Conservation (phyloP, 495 filamentous ascomycete genomes). For the Gamarada debralockiae region DNA sequence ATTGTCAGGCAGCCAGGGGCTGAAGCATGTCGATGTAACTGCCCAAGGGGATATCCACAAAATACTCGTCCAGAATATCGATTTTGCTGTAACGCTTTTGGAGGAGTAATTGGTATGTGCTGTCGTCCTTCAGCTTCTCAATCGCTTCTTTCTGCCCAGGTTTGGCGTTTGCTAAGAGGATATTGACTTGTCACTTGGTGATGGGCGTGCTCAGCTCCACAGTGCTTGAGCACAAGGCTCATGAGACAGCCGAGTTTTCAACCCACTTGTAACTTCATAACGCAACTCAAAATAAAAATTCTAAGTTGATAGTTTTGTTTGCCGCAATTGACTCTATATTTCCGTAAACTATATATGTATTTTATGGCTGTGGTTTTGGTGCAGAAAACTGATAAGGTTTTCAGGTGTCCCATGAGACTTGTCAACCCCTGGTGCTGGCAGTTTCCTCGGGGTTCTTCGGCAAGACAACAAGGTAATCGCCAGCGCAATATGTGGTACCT, state of each 20-base stretch:
- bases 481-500: neutral
- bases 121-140: neutral
- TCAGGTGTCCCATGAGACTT: constrained; percentile 56
- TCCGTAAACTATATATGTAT: too few species aligned
- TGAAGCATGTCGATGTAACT: neutral
- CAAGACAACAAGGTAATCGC: neutral
- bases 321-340: too few species aligned
- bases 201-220: neutral
- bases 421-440: constrained; percentile 48
- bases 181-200: neutral
- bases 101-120: neutral
- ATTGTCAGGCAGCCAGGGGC: neutral
- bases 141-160: neutral
- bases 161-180: neutral
- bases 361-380: constrained; percentile 43
- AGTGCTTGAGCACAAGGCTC: constrained; percentile 38
- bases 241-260: too few species aligned
- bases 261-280: too few species aligned
- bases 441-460: constrained; percentile 38
- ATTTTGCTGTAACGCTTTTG: neutral
- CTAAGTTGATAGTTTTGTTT: too few species aligned
- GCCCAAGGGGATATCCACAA: neutral
- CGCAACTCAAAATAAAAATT: too few species aligned
- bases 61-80: neutral
- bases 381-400: constrained; percentile 47